Conservation (phyloP, 1,284 basidiomycete genomes). For the Gastroboletus turbinatus region DNA sequence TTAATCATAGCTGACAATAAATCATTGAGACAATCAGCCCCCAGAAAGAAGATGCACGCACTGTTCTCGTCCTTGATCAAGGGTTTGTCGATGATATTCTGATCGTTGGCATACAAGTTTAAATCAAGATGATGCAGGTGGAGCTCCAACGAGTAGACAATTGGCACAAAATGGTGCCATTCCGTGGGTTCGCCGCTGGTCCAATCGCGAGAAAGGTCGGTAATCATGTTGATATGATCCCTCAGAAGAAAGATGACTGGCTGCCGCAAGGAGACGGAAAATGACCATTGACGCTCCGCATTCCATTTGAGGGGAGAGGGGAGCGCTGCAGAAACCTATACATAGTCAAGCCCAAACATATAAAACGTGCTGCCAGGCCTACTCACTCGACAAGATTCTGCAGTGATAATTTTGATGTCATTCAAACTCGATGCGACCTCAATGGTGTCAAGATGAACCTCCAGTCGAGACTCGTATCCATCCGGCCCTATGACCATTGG, state of each 20-base stretch:
- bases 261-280: conserved; percentile 67
- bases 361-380: background rate
- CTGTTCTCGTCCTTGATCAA: conserved; percentile 78
- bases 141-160: conserved; percentile 70
- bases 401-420: conserved; percentile 73
- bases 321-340: conserved; percentile 61
- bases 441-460: conserved; percentile 83
- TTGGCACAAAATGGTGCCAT: conserved; percentile 82
- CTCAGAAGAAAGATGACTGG: conserved; percentile 78
- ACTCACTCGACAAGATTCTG: conserved; percentile 74
- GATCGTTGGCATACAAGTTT: conserved; percentile 88
- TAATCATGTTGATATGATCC: conserved; percentile 91
- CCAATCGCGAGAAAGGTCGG: conserved; percentile 90
- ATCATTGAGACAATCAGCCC: conserved; percentile 8
- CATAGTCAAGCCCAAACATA: conserved; percentile 5
- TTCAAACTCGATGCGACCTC: conserved; percentile 83
- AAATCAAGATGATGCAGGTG: conserved; percentile 75
- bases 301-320: conserved; percentile 70
- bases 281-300: conserved; percentile 73
- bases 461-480: conserved; percentile 78
- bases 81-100: conserved; percentile 92
- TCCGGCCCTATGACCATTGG: conserved; percentile 72
- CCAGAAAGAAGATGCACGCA: conserved; percentile 11
- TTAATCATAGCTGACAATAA: conserved; percentile 64
- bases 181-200: conserved; percentile 74